phyloP scores from a whole-genome alignment of 805 yeast genomes.

The Candida rishiriensis region DNA sequence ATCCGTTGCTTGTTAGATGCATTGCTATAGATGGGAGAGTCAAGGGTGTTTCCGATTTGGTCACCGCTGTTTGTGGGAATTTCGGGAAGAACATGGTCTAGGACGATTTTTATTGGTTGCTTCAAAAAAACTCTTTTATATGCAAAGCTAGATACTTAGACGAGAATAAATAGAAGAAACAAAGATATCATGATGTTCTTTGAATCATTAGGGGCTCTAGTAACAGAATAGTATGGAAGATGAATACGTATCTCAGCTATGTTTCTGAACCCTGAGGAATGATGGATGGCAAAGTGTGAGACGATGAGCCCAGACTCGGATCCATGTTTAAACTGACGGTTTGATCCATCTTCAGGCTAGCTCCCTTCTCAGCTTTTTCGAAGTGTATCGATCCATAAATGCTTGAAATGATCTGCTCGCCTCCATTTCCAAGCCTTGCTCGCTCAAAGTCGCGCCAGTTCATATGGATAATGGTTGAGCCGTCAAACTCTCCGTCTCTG shows the following conservation, averaged over 20 bases:
- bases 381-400: conserved; percentile 23
- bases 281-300: too few relatives aligned
- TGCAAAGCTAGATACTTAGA: too few relatives aligned
- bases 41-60: conserved; percentile 11
- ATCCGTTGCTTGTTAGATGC: conserved; percentile 21
- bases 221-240: too few relatives aligned
- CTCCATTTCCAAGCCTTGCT: conserved; percentile 36
- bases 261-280: too few relatives aligned
- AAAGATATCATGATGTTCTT: too few relatives aligned
- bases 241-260: too few relatives aligned
- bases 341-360: not conserved
- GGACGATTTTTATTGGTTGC: too few relatives aligned
- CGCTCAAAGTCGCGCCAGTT: conserved; percentile 93
- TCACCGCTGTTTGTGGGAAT: conserved; percentile 14
- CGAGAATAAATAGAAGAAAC: not conserved
- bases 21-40: conserved; percentile 15
- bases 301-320: too few relatives aligned
- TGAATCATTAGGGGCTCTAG: too few relatives aligned
- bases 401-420: conserved; percentile 20
- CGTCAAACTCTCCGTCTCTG: conserved; percentile 80
- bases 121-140: too few relatives aligned
- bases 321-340: too few relatives aligned
- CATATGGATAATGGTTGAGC: conserved; percentile 85
- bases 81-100: conserved; percentile 4
- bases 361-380: conserved; percentile 4